These are phyloP conservation scores for Saccharomycopsis vini DNA, from an alignment of 805 yeast species.

Conservation along the genomic window DNA sequence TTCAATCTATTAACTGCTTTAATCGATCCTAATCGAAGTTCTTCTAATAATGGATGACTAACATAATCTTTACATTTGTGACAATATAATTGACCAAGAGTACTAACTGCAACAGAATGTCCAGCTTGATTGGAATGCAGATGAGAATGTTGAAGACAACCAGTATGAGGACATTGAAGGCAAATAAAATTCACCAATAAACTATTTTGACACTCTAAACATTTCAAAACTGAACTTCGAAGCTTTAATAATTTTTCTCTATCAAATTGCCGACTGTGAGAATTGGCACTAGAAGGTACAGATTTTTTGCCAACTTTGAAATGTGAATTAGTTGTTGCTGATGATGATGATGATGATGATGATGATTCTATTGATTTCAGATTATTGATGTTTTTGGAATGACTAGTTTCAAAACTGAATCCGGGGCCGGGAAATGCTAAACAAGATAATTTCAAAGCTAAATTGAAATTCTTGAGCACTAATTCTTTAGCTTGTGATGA, in stretches of 20 bases:
- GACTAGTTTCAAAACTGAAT: background rate
- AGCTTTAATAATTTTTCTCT: slow-evolving; percentile 27
- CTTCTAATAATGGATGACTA: slow-evolving; percentile 49
- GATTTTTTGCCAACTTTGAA: slow-evolving; percentile 5
- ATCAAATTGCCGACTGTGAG: background rate
- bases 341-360: background rate
- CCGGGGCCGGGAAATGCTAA: slow-evolving; percentile 21
- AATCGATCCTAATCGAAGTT: slow-evolving; percentile 32
- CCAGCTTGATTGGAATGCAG: slow-evolving; percentile 38
- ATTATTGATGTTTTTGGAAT: background rate
- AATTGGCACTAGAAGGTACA: background rate
- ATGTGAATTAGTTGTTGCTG: too few species aligned
- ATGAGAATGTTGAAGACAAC: slow-evolving; percentile 50
- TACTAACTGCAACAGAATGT: slow-evolving; percentile 55
- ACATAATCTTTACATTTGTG: slow-evolving; percentile 70
- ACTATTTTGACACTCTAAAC: slow-evolving; percentile 40
- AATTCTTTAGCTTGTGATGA: slow-evolving; percentile 40
- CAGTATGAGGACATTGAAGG: slow-evolving; percentile 68
- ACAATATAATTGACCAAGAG: slow-evolving; percentile 64
- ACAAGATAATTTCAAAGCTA: slow-evolving; percentile 40
- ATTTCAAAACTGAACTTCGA: slow-evolving; percentile 37
- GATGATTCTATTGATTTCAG: background rate
- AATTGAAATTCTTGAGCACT: slow-evolving; percentile 40
- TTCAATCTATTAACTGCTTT: slow-evolving; percentile 17
- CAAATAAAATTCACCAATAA: slow-evolving; percentile 46